These are phyloP conservation scores for Mycena venus DNA, from an alignment of 768 basidiomycete genomes.

Conservation along the genomic window DNA sequence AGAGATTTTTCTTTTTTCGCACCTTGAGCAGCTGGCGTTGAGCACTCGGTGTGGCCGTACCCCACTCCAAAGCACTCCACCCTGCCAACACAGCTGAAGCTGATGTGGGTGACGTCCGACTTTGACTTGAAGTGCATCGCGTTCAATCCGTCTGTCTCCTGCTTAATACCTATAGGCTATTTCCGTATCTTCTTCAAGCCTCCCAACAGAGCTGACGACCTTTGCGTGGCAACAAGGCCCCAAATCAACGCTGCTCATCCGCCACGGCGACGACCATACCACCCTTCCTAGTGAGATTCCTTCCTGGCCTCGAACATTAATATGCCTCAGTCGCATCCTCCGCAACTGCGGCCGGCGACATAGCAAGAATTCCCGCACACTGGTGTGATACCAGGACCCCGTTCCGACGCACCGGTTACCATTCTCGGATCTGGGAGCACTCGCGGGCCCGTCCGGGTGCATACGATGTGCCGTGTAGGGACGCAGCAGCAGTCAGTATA, in stretches of 20 bases:
- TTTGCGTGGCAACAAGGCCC: constrained; percentile 24
- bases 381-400: background rate
- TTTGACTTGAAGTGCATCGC: constrained; percentile 26
- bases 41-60: constrained; percentile 15
- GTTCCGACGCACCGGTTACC: background rate
- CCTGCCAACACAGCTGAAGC: background rate
- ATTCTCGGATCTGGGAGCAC: background rate
- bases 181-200: background rate
- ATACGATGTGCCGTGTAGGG: background rate
- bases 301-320: background rate
- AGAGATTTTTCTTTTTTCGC: constrained; percentile 21
- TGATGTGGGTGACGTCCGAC: constrained; percentile 24
- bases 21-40: constrained; percentile 8
- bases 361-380: background rate
- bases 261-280: constrained; percentile 36
- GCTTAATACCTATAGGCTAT: no score
- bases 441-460: background rate
- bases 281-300: constrained; percentile 3
- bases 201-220: constrained; percentile 27
- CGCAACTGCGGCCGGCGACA: background rate
- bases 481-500: no score
- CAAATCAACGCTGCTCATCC: constrained; percentile 21
- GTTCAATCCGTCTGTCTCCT: background rate
- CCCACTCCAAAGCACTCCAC: background rate
- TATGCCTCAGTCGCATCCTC: background rate